phyloP scores from a whole-genome alignment of 2,329 filamentous ascomycete species.

The Xylariaceae sp. region DNA sequence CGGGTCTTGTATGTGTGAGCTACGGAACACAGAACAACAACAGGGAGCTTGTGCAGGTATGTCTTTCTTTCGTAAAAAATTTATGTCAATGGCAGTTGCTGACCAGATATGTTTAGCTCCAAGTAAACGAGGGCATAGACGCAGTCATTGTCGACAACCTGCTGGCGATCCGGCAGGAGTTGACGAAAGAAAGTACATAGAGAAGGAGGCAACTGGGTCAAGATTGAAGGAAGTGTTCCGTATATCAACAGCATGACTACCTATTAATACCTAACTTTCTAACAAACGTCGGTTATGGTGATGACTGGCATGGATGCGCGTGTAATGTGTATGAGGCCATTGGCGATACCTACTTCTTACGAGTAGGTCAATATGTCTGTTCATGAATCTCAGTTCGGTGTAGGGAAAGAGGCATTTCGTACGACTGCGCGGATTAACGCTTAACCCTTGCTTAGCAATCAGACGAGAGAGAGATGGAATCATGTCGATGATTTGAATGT shows the following conservation, averaged over 20 bases:
- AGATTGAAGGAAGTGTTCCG: not conserved
- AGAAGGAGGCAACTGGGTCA: not conserved
- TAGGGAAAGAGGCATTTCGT: not conserved
- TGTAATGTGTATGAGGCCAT: no score
- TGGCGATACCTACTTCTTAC: no score
- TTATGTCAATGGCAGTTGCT: not conserved
- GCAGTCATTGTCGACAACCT: conserved; percentile 97
- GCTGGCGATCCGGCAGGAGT: conserved; percentile 82
- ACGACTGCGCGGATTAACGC: not conserved
- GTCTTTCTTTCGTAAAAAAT: conserved; percentile 29
- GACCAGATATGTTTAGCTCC: conserved; percentile 48
- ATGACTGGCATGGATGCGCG: no score
- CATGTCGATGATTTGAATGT: no score
- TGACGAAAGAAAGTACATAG: conserved; percentile 48
- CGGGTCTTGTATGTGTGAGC: conserved; percentile 86
- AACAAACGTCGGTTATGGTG: no score
- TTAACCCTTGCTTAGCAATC: not conserved
- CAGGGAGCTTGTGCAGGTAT: conserved; percentile 74
- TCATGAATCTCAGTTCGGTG: no score
- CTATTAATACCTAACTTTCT: no score
- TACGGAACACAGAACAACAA: conserved; percentile 93
- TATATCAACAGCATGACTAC: no score
- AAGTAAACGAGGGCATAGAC: conserved; percentile 94
- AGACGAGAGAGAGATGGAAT: not conserved
- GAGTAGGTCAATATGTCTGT: no score